Conservation (phyloP, 1,284 basidiomycete species). For the Coriolopsis trogii region DNA sequence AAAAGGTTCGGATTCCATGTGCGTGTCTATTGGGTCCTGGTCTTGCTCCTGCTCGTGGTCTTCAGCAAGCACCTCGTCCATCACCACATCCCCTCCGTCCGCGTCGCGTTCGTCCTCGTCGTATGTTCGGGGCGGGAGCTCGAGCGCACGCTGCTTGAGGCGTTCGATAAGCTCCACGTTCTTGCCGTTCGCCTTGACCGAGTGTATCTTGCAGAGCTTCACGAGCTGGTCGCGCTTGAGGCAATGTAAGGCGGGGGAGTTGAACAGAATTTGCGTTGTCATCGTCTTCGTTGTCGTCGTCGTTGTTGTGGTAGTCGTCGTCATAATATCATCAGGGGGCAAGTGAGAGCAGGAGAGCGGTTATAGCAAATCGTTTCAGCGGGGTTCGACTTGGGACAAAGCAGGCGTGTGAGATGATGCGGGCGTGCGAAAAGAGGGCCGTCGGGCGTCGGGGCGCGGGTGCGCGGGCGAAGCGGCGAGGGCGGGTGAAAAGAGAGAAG, state of each 20-base stretch:
- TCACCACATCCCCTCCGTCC: not conserved
- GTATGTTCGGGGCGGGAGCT: constrained; percentile 54
- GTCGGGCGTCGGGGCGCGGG: no score
- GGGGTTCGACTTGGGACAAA: no score
- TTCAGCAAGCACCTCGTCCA: not conserved
- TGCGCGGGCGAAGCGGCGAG: no score
- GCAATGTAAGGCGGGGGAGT: constrained; percentile 77
- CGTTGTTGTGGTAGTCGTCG: not conserved
- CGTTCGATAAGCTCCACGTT: constrained; percentile 70
- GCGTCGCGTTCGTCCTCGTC: constrained; percentile 40
- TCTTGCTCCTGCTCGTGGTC: no score
- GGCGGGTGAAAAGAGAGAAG: no score
- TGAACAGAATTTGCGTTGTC: constrained; percentile 77
- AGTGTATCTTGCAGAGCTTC: constrained; percentile 79
- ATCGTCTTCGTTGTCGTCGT: constrained; percentile 49
- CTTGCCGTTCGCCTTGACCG: constrained; percentile 77
- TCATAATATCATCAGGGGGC: not conserved
- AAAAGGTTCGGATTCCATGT: no score
- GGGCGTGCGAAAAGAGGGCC: no score
- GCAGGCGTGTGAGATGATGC: no score
- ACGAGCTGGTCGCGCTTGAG: constrained; percentile 80
- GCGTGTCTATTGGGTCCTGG: no score
- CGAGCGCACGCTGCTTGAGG: constrained; percentile 64
- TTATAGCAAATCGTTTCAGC: no score
- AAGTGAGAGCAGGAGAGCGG: no score